These are phyloP conservation scores for Trichophyton rubrum DNA, from an alignment of 2,329 filamentous ascomycete genomes.

Conservation along the genomic window DNA sequence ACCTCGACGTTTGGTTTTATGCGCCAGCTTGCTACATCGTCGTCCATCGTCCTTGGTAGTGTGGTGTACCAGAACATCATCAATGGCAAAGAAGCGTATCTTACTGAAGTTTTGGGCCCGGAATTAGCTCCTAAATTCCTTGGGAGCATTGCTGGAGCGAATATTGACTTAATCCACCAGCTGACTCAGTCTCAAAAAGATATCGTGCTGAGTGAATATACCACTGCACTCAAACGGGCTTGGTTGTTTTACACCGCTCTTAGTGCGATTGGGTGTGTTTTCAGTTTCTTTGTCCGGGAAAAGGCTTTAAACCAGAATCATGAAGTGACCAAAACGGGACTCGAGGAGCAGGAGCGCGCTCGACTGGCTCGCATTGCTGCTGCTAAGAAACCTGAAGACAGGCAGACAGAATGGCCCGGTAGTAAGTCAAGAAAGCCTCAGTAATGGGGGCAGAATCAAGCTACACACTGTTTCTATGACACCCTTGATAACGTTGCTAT, in stretches of 20 bases:
- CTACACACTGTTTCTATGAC: neutral
- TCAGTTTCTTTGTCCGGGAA: conserved; percentile 30
- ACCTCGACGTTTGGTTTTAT: conserved; percentile 51
- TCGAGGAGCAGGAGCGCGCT: conserved; percentile 34
- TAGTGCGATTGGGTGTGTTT: conserved; percentile 24
- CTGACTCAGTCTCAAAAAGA: conserved; percentile 19
- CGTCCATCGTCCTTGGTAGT: conserved; percentile 48
- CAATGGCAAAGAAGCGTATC: conserved; percentile 11
- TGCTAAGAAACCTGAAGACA: conserved; percentile 6
- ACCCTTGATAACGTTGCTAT: too few relatives aligned
- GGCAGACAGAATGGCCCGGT: neutral
- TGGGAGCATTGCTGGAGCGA: conserved; percentile 16
- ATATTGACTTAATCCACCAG: conserved; percentile 24
- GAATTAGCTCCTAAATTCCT: conserved; percentile 11
- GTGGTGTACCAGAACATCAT: conserved; percentile 36
- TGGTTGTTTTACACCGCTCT: conserved; percentile 40
- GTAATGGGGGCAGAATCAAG: neutral
- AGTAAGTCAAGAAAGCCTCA: neutral
- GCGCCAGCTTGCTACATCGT: conserved; percentile 45
- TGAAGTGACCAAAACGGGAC: conserved; percentile 33
- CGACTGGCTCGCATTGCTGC: conserved; percentile 23
- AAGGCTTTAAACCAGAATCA: conserved; percentile 31
- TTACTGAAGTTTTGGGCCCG: conserved; percentile 10
- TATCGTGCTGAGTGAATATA: conserved; percentile 33
- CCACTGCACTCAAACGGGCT: conserved; percentile 34